Base-by-base conservation (phyloP, 2,329 filamentous ascomycete species). In the Thelonectria olida region DNA sequence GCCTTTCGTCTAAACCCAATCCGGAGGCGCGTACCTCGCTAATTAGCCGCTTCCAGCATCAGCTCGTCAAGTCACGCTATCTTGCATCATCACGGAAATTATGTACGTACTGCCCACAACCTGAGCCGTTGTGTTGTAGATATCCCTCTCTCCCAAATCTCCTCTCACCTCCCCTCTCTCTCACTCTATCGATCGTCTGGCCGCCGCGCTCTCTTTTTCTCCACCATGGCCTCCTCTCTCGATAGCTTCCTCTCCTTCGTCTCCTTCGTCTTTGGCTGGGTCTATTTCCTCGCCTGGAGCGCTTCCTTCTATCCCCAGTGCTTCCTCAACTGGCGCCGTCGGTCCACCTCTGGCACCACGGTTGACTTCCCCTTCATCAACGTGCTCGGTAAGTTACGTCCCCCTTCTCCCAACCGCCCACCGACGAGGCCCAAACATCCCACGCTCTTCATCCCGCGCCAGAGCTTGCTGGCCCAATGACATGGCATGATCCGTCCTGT, bases 301-400 rank as follows among this genome's bases (percentile, higher is more conserved):
- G 80, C 90, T 15, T 97, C 93, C 15, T 98, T 97, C 80, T 98
- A 98, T 76, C 94, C 95, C 2, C 96, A 98, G 75, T 88, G 91
- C 7, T 79, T 96, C 62, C 85, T 93, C 64, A 98, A 97, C 82
- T 90, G 84, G 75, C 82, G 82, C 27, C 90, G 93, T 54, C 87
- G 87, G 58, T 91, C 92, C 8, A 97, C 94, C 5, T 85, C 87
- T 19, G 96, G 96, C 39, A 89, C 95, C 5, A 92, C 93, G 1
- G 90, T 97, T 66, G 94, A 97, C 76, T 97, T 96, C 72, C 93
- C 93, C 17, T 84, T 91, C 17, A 83, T 93, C 69, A 96, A 96
- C 77, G 78, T 81, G 23, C 72, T 90, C 5, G 88, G 85, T 87
- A 73, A 45, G 78, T 63, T 22, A 10, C 20, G 39, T 54, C 45